Evolutionary conservation across 768 basidiomycete species (phyloP), one percentile per base, ranked within the genome.

Genomic region (Hortiboletus campestris): DNA sequence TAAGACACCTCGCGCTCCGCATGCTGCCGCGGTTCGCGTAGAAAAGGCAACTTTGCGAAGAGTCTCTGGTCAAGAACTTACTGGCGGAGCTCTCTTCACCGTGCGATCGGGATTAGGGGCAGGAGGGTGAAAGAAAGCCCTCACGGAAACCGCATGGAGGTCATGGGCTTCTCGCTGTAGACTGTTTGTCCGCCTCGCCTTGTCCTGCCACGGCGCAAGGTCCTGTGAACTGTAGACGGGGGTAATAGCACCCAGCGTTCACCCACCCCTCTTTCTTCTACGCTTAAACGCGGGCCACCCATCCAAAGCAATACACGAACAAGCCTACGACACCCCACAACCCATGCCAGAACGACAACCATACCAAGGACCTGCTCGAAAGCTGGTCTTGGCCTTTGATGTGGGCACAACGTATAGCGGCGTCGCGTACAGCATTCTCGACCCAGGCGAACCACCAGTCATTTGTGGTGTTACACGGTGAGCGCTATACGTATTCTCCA

Each of bases 381-480:
- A 75, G 53, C 67, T 83, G 7, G 75, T 82, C 6, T 57, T 83
- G 25, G 79, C 79, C 0, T 78, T 83, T 36, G 82, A 83, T 52
- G 64, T 83, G 2, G 82, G 82, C 9, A 83, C 78, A 2, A 82
- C 79, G 3, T 80, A 67, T 45, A 81, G 80, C 34, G 79, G 79
- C 4, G 70, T 82, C 10, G 78, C 77, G 0, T 82, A 82, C 56
- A 61, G 66, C 40, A 63, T 72, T 36, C 69, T 72, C 17, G 61
- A 63, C 46, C 69, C 71, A 34, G 71, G 67, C 8, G 65, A 72
- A 38, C 59, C 61, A 32, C 68, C 67, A 2, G 40, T 63, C 32
- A 43, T 64, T 35, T 55, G 36, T 32, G 57, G 65, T 12, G 63
- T 67, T 8, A 59, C 62, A 31, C 63, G 70, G 70, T 72, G 35